These are phyloP conservation scores for Globisporangium paddicum DNA, from an alignment of 352 stramenopile genomes.

Conservation along the genomic window DNA sequence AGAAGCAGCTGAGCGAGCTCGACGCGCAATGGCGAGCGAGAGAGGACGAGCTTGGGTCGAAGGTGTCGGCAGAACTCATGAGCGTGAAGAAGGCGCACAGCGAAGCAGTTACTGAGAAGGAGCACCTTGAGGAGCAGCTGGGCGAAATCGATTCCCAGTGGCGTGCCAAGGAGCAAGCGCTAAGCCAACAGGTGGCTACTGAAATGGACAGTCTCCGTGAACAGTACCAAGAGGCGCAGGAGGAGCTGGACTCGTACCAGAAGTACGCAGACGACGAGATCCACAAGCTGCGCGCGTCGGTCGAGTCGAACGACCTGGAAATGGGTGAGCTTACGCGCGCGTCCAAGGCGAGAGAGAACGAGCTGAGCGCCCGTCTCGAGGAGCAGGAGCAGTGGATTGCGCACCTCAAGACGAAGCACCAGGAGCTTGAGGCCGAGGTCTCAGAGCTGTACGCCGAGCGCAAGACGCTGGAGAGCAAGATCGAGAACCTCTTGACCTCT, in stretches of 20 bases:
- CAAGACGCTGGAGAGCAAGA: slow-evolving; percentile 19
- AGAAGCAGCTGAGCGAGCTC: slow-evolving; percentile 12
- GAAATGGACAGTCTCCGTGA: slow-evolving; percentile 40
- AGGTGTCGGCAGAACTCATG: slow-evolving; percentile 15
- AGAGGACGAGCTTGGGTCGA: slow-evolving; percentile 9
- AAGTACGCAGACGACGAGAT: slow-evolving; percentile 52
- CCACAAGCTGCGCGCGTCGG: slow-evolving; percentile 29
- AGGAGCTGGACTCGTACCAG: slow-evolving; percentile 46
- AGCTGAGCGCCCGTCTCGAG: slow-evolving; percentile 16
- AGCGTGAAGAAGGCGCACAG: slow-evolving; percentile 15
- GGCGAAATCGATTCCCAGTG: slow-evolving; percentile 20
- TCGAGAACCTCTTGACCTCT: slow-evolving; percentile 24
- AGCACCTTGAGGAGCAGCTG: slow-evolving; percentile 24
- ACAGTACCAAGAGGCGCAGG: slow-evolving; percentile 37
- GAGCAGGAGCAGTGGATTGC: slow-evolving; percentile 23
- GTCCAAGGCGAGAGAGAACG: slow-evolving; percentile 21
- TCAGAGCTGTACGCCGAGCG: slow-evolving; percentile 26
- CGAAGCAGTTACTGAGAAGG: slow-evolving; percentile 24
- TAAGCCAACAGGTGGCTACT: slow-evolving; percentile 16
- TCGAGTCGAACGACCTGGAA: slow-evolving; percentile 34
- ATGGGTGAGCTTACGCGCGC: slow-evolving; percentile 25
- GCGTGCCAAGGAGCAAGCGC: slow-evolving; percentile 34
- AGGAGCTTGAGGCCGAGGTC: slow-evolving; percentile 27
- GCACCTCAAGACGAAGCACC: slow-evolving; percentile 21
- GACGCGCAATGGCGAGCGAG: slow-evolving; percentile 7